Evolutionary conservation across 768 basidiomycete genomes (phyloP), one percentile per base, ranked within the genome.

Genomic region (Strobilomyces confusus): DNA sequence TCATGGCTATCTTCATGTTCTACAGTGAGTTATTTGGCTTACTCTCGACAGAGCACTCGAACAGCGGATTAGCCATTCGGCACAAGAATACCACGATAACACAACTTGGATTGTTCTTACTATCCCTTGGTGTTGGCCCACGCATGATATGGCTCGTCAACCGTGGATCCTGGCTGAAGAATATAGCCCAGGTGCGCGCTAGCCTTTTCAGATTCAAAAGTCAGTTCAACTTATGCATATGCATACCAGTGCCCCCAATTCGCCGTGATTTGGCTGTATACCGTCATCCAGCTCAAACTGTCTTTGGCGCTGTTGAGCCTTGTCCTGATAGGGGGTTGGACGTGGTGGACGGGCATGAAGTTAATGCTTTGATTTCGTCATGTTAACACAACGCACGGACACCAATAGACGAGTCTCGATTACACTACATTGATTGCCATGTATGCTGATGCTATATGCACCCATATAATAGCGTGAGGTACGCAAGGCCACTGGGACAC

Each of bases 201-300:
- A 26, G 32, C 29, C n/a, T 9, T 30, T 41, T 25, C 15, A 17
- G 15, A 37, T 9, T 30, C n/a, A 9, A 14, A n/a, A 38, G 14
- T 9, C 4, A 15, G 48, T 44, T 34, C 32, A 34, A 40, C 23
- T 57, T 25, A 57, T 44, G 41, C 44, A 19, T 30, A 38, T 33
- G 52, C 32, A 22, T 56, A 49, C 33, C 33, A 92, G 91, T 79
- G 80, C 52, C 90, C 91, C 13, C 87, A 91, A 12, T 70, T 92
- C 50, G 83, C 83, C 3, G 90, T 89, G 0, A 63, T 87, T 7
- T 92, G 91, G 90, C 73, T 91, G 9, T 92, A 87, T 60, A 76
- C 81, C 4, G 73, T 91, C 45, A 72, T 90, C 13, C 86, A 89
- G 58, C 75, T 91, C 25, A 80, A 86, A 51, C 69, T 93, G 23